Conservation (phyloP, 139 green algal species). For the Medakamo hakoo region DNA sequence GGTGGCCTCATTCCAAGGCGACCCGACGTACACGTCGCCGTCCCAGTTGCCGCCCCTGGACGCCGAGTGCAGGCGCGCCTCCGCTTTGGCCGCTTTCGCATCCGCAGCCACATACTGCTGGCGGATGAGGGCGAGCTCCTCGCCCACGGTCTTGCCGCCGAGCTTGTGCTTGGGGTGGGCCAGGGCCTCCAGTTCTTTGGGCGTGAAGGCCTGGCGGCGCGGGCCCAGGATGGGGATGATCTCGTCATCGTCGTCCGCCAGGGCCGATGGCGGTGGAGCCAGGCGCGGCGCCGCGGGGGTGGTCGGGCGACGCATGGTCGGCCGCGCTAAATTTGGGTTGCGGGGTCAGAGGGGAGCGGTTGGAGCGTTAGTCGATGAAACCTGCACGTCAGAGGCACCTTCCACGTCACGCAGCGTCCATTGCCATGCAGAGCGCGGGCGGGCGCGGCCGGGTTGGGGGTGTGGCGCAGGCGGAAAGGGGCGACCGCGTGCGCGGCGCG, state of each 20-base stretch:
- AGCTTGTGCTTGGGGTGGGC: neutral
- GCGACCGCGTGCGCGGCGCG: no score
- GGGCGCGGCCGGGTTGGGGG: no score
- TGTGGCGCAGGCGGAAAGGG: no score
- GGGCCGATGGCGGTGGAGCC: neutral
- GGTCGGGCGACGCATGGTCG: neutral
- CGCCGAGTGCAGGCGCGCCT: neutral
- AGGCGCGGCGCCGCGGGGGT: neutral
- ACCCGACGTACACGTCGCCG: neutral
- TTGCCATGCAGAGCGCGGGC: no score
- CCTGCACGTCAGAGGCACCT: no score
- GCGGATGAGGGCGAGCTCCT: neutral
- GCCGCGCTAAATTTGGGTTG: no score
- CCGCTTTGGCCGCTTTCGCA: neutral
- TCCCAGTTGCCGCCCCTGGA: neutral
- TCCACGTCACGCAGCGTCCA: no score
- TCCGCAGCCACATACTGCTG: neutral
- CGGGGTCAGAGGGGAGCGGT: no score
- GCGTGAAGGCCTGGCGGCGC: neutral
- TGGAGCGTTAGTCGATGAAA: no score
- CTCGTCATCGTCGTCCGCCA: neutral
- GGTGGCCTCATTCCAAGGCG: neutral
- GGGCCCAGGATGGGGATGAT: neutral
- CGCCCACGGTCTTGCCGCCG: neutral
- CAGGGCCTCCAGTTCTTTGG: neutral